Percentiles rank a stretch among this genome's conserved stretches.
Conservation (phyloP, 2,329 filamentous ascomycete species). For the Colletotrichum simmondsii region DNA sequence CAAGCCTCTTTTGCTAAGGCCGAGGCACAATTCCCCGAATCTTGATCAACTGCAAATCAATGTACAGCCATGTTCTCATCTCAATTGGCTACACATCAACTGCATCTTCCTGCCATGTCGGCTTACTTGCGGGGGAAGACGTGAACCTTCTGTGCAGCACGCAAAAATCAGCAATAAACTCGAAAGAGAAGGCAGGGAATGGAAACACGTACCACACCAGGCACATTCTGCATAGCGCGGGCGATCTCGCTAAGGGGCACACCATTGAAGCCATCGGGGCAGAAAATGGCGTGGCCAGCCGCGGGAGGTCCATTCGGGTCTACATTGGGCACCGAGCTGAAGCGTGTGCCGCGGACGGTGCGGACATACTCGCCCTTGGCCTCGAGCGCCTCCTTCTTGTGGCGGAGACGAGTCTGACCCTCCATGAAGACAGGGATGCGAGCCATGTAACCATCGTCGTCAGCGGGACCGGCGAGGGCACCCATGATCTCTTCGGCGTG, state of each 20-base stretch:
- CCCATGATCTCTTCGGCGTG: neutral
- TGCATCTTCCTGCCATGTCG: neutral
- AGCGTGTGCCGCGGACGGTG: neutral
- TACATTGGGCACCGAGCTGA: neutral
- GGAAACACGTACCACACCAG: neutral
- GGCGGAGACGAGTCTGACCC: neutral
- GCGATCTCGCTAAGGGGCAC: neutral
- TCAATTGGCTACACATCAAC: neutral
- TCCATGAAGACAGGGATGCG: neutral
- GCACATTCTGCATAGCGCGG: neutral
- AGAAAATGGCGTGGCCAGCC: neutral
- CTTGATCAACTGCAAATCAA: neutral
- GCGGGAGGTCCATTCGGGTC: neutral
- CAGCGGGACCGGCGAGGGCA: neutral
- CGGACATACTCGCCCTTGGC: neutral
- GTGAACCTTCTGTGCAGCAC: neutral
- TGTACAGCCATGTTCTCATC: neutral
- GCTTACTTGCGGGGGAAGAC: neutral
- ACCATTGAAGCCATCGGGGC: neutral
- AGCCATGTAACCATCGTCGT: neutral
- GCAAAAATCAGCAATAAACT: fast-evolving
- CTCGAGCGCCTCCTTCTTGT: neutral
- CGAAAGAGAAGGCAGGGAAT: fast-evolving
- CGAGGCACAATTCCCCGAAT: no score
- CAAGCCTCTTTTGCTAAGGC: neutral